Evolutionary conservation across 2,329 filamentous ascomycete species (phyloP).

Genomic region (Trichoderma guizhouense): DNA sequence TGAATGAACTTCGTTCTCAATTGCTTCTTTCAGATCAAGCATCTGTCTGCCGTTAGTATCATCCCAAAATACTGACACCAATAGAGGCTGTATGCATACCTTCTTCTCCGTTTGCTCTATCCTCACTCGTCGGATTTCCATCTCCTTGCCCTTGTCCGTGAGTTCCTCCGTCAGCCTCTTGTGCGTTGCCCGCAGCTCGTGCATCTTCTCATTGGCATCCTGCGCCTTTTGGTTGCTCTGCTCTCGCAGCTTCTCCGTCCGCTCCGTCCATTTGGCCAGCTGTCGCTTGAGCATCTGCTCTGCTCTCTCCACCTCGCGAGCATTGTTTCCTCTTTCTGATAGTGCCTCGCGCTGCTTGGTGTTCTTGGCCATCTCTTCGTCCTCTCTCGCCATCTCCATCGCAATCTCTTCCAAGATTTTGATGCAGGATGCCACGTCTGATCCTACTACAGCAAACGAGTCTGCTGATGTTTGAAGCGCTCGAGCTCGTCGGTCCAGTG

Average conservation of each 20-base stretch:
- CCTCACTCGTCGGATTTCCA: constrained; percentile 85
- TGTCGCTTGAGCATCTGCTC: constrained; percentile 82
- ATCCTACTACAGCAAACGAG: constrained; percentile 78
- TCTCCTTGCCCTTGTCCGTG: constrained; percentile 81
- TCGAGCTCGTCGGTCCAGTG: constrained; percentile 80
- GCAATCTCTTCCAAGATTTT: constrained; percentile 86
- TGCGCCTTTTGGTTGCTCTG: constrained; percentile 78
- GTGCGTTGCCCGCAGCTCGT: constrained; percentile 78
- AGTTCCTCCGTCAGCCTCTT: constrained; percentile 79
- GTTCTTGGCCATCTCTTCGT: constrained; percentile 81
- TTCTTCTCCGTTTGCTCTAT: constrained; percentile 99
- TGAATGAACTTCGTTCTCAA: constrained; percentile 87
- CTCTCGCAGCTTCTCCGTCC: constrained; percentile 78
- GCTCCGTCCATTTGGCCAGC: constrained; percentile 77
- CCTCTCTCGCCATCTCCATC: constrained; percentile 81
- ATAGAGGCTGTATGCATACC: constrained; percentile 46
- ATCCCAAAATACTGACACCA: background rate
- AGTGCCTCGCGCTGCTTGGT: constrained; percentile 81
- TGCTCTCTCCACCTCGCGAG: constrained; percentile 84
- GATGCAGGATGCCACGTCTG: constrained; percentile 83
- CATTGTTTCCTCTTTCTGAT: constrained; percentile 82
- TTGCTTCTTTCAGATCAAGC: constrained; percentile 95
- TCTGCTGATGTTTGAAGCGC: constrained; percentile 89
- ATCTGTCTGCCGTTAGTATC: constrained; percentile 57
- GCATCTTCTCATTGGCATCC: constrained; percentile 82